Conservation (phyloP, 2,329 filamentous ascomycete genomes). For the Epichloe hybrida region DNA sequence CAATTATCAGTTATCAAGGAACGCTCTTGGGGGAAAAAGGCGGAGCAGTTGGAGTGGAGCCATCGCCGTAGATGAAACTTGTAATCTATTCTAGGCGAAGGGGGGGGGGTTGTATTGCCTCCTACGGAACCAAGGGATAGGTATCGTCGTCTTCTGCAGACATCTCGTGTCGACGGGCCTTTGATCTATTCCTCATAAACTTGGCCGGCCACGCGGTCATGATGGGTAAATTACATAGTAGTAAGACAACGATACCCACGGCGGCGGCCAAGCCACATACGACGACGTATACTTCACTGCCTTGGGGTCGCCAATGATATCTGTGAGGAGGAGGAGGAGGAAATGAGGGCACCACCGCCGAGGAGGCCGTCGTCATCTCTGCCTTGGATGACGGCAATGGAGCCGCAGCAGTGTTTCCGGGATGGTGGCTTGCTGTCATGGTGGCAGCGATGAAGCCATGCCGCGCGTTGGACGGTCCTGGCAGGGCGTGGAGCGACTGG, state of each 20-base stretch:
- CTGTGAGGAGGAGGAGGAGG: neutral
- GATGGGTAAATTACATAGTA: neutral
- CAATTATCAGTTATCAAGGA: too few species aligned
- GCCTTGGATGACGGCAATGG: neutral
- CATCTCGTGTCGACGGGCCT: neutral
- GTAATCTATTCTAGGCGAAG: too few species aligned
- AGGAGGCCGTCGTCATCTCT: neutral
- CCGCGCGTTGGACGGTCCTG: neutral
- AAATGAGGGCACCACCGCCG: too few species aligned
- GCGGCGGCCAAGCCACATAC: neutral
- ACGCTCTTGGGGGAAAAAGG: too few species aligned
- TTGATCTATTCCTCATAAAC: neutral
- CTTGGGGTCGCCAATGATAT: neutral
- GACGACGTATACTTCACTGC: neutral
- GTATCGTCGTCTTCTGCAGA: neutral
- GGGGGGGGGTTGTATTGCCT: neutral
- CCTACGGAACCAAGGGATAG: neutral
- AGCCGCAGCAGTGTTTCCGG: neutral
- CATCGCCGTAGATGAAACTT: too few species aligned
- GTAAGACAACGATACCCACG: neutral
- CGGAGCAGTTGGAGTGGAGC: too few species aligned
- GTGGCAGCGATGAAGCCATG: neutral
- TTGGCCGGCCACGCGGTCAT: neutral
- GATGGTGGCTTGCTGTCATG: neutral
- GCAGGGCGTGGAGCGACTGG: neutral